phyloP scores from a whole-genome alignment of 2,329 filamentous ascomycete genomes.

The Penicillium sp. region DNA sequence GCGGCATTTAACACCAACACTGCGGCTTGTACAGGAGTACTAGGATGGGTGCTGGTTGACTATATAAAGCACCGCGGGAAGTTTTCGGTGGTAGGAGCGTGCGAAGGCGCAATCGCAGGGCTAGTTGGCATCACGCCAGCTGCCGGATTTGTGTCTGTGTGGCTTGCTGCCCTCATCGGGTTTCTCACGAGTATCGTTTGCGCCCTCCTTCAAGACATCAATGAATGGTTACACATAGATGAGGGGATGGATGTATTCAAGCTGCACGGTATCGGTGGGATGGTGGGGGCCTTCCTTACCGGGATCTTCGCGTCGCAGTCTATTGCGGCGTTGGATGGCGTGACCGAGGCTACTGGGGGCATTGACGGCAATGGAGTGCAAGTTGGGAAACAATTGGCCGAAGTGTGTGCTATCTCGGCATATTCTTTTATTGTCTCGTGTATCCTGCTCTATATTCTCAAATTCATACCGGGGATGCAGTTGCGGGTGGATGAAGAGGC shows the following conservation, averaged over 20 bases:
- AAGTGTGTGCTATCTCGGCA: conserved; percentile 53
- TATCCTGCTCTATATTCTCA: conserved; percentile 52
- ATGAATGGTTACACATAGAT: conserved; percentile 55
- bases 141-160: conserved; percentile 53
- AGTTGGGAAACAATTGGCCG: conserved; percentile 56
- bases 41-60: conserved; percentile 56
- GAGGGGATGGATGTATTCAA: conserved; percentile 62
- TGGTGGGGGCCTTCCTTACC: conserved; percentile 57
- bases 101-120: conserved; percentile 58
- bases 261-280: conserved; percentile 57
- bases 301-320: conserved; percentile 54
- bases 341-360: conserved; percentile 46
- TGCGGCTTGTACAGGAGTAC: conserved; percentile 53
- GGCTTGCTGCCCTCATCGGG: conserved; percentile 56
- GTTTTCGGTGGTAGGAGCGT: conserved; percentile 57
- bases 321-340: conserved; percentile 49
- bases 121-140: conserved; percentile 61
- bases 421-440: conserved; percentile 56
- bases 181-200: conserved; percentile 56
- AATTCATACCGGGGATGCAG: conserved; percentile 55
- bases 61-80: conserved; percentile 52
- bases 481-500: conserved; percentile 55
- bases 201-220: conserved; percentile 50
- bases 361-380: conserved; percentile 57
- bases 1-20: conserved; percentile 60